Conservation (phyloP, 2,329 filamentous ascomycete species). For the Curvularia sp. region DNA sequence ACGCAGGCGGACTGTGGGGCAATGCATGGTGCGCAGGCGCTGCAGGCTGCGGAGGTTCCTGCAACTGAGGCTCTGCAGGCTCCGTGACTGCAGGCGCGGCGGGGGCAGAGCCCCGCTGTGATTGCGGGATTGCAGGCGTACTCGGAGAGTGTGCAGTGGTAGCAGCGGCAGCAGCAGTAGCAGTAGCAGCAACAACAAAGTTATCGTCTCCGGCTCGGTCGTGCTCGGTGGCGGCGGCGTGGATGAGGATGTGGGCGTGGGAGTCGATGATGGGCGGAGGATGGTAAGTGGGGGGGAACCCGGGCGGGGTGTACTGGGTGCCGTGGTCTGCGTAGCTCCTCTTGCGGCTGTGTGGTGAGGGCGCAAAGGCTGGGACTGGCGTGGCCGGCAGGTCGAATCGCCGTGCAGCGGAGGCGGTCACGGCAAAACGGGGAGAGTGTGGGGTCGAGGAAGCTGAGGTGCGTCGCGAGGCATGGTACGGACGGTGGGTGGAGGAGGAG, state of each 20-base stretch:
- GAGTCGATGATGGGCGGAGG: constrained; percentile 21
- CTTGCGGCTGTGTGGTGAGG: constrained; percentile 40
- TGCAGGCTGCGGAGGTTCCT: constrained; percentile 43
- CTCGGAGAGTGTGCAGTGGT: constrained; percentile 18
- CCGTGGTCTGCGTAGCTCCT: constrained; percentile 57
- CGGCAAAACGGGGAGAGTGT: constrained; percentile 46
- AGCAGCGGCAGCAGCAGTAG: constrained; percentile 2
- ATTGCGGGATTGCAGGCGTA: constrained; percentile 31
- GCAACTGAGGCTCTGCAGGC: constrained; percentile 46
- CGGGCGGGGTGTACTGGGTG: constrained; percentile 64
- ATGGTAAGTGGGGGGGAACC: constrained; percentile 54
- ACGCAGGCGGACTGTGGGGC: constrained; percentile 19
- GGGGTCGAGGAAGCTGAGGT: constrained; percentile 41
- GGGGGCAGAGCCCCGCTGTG: constrained; percentile 43
- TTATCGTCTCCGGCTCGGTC: neutral
- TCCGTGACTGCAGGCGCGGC: constrained; percentile 44
- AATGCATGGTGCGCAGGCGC: constrained; percentile 31
- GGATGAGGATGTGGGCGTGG: neutral
- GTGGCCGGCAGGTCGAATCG: constrained; percentile 40
- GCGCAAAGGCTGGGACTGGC: constrained; percentile 28
- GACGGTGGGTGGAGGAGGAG: constrained; percentile 38
- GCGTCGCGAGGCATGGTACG: constrained; percentile 46
- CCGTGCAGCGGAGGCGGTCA: constrained; percentile 38
- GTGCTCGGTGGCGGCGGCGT: neutral
- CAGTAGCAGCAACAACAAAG: neutral